Base-by-base conservation (phyloP, 2,329 filamentous ascomycete genomes). In the Arthrobotrys musiformis region DNA sequence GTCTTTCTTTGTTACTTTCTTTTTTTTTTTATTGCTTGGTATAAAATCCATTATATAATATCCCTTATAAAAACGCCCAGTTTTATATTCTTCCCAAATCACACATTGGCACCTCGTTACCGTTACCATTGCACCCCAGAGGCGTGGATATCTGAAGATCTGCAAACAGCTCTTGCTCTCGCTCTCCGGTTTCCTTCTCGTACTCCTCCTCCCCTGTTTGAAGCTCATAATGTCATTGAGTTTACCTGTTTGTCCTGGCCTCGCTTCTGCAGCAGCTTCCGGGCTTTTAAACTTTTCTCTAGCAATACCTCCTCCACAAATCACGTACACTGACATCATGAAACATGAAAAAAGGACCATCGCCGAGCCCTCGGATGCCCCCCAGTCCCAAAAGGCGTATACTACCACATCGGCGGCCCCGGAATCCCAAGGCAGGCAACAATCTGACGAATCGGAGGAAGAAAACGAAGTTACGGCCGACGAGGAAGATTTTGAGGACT, bases 401-500 rank as follows among this genome's bases (percentile, higher is more conserved):
- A 73, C 84, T 85, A 73, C 84, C 83, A 26, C 54, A 19, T 70
- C 82, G 84, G 81, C 86, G 85, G 81, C 61, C 74, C 64, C 83
- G 83, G 82, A 80, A 82, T 40, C 86, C 87, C 83, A 79, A 92
- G 92, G 75, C 91, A 91, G 63, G 92, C 92, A 64, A 26, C 67
- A 73, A 69, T 89, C 90, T 69, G 92, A 90, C 77, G 92, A 92
- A 54, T 90, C 89, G 81, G 93, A 94, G 85, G 94, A 97, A 83
- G 88, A 89, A 81, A 89, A 91, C 84, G 94, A 97, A 82, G 94
- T 95, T 83, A 97, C 94, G 42, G 94, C 94, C 82, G 95, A 98
- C 83, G 95, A 99, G 85, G 95, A 99, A 85, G 95, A 99, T 85
- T 97, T 93, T 56, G 94, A 98, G 85, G 95, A 99, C 85, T 99